phyloP scores from a whole-genome alignment of 106 monocot genomes.

The Ottelia alismoides region DNA sequence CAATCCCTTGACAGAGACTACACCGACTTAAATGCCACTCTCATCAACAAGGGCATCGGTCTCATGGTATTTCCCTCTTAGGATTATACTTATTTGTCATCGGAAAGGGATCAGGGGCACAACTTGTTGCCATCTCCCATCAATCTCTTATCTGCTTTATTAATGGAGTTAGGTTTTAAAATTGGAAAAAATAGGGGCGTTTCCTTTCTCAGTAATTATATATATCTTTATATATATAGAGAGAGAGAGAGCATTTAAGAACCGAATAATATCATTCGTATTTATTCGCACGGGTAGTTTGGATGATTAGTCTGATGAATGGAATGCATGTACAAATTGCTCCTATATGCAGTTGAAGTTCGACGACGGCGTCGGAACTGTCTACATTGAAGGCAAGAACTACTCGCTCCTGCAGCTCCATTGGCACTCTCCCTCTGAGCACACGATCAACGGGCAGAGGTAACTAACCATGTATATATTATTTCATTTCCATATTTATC shows the following conservation, averaged over 20 bases:
- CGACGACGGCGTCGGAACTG: slow-evolving; percentile 11
- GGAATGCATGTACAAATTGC: no score
- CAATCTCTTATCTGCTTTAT: no score
- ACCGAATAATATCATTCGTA: no score
- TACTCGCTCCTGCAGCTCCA: slow-evolving; percentile 28
- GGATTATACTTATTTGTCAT: no score
- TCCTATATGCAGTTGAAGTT: slow-evolving; percentile 22
- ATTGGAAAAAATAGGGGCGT: not conserved
- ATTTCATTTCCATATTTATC: not conserved
- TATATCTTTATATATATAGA: not conserved
- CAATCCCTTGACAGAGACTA: slow-evolving; percentile 23
- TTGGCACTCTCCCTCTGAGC: slow-evolving; percentile 69
- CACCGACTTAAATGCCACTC: slow-evolving; percentile 20
- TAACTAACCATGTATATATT: no score
- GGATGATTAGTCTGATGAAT: no score
- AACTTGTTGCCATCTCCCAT: no score
- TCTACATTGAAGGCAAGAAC: slow-evolving; percentile 29
- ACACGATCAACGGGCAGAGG: slow-evolving; percentile 41
- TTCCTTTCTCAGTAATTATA: not conserved
- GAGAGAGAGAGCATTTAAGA: no score
- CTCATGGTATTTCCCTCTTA: slow-evolving; percentile 40
- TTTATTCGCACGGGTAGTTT: no score
- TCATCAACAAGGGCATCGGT: slow-evolving; percentile 48
- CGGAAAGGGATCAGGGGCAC: no score
- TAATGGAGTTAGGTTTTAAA: not conserved